Percentiles rank a stretch among this genome's conserved stretches.
phyloP scores from a whole-genome alignment of 768 basidiomycete genomes.

The Clitopilus hobsonii region DNA sequence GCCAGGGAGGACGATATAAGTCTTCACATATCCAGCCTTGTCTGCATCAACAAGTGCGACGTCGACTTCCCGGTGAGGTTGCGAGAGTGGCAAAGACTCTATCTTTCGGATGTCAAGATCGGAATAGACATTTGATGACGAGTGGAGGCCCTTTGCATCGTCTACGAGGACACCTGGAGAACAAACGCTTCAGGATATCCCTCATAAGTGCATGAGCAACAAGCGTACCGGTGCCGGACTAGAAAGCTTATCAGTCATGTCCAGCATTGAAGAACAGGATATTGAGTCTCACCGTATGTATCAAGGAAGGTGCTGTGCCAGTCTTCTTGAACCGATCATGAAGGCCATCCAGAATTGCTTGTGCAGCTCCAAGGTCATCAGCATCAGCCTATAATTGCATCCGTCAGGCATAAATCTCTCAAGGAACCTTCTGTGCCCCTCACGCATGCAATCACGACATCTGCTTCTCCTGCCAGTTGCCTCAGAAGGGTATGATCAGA shows the following conservation, averaged over 20 bases:
- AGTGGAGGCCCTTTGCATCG: conserved; percentile 19
- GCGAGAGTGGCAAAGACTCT: conserved; percentile 21
- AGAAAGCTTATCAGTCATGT: conserved; percentile 3
- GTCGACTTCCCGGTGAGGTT: conserved; percentile 33
- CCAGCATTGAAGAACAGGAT: not conserved
- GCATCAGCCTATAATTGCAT: conserved; percentile 26
- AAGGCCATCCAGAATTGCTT: conserved; percentile 33
- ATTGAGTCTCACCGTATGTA: conserved; percentile 35
- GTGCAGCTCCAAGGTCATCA: conserved; percentile 31
- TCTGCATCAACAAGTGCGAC: conserved; percentile 15
- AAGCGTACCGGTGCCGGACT: conserved; percentile 17
- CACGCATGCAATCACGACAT: conserved; percentile 42
- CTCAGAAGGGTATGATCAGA: conserved; percentile 33
- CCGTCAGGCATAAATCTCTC: not conserved
- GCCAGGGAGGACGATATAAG: conserved; percentile 49
- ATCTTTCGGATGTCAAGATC: conserved; percentile 27
- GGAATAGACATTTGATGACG: conserved; percentile 22
- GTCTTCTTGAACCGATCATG: conserved; percentile 29
- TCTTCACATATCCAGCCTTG: conserved; percentile 38
- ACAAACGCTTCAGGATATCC: not conserved
- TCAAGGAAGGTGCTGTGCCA: conserved; percentile 26
- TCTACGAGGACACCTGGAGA: conserved; percentile 25
- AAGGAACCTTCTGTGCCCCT: conserved; percentile 5
- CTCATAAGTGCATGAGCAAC: not conserved
- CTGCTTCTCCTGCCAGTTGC: conserved; percentile 35